phyloP scores from a whole-genome alignment of 805 yeast species.

The Kodamaea hsintzibuensis region DNA sequence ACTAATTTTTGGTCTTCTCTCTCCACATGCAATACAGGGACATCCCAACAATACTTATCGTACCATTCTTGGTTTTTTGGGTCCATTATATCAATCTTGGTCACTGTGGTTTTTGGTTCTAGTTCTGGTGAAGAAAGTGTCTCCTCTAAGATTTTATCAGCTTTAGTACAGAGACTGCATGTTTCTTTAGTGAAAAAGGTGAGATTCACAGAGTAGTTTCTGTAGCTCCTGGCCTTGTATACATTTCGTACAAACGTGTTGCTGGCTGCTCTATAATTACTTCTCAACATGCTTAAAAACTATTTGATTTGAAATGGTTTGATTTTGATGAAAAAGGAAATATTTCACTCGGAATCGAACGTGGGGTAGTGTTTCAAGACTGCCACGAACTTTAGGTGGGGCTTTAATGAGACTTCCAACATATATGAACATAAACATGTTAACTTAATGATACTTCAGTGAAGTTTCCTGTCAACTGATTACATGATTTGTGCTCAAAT shows the following conservation, averaged over 20 bases:
- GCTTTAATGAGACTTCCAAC: too few species aligned
- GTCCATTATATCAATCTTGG: constrained; percentile 54
- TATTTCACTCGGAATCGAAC: background rate
- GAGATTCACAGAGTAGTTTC: constrained; percentile 23
- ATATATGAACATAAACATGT: too few species aligned
- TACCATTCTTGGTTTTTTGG: constrained; percentile 65
- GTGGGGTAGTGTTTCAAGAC: background rate
- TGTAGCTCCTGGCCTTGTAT: background rate
- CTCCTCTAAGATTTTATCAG: constrained; percentile 49
- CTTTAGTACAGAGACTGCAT: constrained; percentile 69
- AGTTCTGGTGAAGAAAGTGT: constrained; percentile 32
- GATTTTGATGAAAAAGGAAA: background rate
- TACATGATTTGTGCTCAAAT: too few species aligned
- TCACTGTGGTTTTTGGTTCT: background rate
- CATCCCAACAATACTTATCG: constrained; percentile 73
- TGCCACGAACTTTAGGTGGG: too few species aligned
- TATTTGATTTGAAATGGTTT: background rate
- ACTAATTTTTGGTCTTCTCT: constrained; percentile 46
- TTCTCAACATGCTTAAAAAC: background rate
- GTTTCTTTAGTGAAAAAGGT: constrained; percentile 70
- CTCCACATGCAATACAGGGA: constrained; percentile 74
- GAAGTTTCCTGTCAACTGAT: too few species aligned
- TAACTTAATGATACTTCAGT: too few species aligned
- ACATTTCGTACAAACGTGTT: background rate
- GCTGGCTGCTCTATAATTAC: background rate